Evolutionary conservation across 169 alveolate genomes (phyloP).

Genomic region (Babesia caballi): DNA sequence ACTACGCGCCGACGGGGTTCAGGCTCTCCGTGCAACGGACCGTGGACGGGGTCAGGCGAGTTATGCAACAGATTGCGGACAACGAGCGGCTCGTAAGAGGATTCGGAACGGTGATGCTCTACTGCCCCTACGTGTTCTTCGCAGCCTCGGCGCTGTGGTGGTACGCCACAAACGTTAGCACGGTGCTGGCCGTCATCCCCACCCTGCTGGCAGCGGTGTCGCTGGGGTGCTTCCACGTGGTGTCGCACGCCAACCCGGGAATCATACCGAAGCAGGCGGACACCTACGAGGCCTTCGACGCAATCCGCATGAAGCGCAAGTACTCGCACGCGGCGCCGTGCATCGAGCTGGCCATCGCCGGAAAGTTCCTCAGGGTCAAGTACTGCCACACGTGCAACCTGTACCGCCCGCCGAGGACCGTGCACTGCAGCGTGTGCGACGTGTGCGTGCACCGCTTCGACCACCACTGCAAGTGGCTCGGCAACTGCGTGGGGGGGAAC

Average conservation of each 20-base stretch:
- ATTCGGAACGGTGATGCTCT: neutral
- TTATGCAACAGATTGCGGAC: neutral
- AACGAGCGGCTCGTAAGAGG: neutral
- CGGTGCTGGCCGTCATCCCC: slow-evolving; percentile 1
- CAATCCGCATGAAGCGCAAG: slow-evolving; percentile 33
- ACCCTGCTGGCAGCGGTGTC: slow-evolving; percentile 20
- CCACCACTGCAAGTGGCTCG: slow-evolving; percentile 92
- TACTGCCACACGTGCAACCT: slow-evolving; percentile 84
- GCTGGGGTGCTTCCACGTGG: slow-evolving; percentile 20
- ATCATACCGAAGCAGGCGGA: slow-evolving; percentile 37
- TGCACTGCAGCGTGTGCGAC: slow-evolving; percentile 89
- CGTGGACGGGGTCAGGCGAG: neutral
- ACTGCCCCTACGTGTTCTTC: slow-evolving; percentile 26
- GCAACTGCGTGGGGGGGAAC: slow-evolving; percentile 87
- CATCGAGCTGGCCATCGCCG: slow-evolving; percentile 65
- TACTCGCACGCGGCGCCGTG: slow-evolving; percentile 4
- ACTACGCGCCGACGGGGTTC: neutral
- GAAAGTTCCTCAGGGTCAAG: slow-evolving; percentile 74
- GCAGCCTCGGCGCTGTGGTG: slow-evolving; percentile 32
- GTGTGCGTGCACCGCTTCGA: slow-evolving; percentile 89
- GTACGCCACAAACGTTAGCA: slow-evolving; percentile 19
- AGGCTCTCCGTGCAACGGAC: neutral
- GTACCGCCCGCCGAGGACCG: slow-evolving; percentile 84
- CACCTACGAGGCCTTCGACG: slow-evolving; percentile 15
- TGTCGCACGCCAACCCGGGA: slow-evolving; percentile 48